phyloP scores from a whole-genome alignment of 345 rosid species.

The Brassica juncea region DNA sequence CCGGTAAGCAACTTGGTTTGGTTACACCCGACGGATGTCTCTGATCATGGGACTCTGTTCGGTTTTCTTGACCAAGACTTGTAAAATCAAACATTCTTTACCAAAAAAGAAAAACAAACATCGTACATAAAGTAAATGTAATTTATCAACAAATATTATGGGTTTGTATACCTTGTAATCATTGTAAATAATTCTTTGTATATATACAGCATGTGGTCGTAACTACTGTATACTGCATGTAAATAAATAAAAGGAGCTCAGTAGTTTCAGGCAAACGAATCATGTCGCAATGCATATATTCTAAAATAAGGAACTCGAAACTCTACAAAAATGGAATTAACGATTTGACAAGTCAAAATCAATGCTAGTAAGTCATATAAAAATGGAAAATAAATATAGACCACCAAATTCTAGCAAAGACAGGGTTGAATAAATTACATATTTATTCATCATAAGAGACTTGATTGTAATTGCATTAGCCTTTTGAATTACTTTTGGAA shows the following conservation, averaged over 20 bases:
- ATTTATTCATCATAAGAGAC: too few species aligned
- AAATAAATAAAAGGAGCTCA: not conserved
- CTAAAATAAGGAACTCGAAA: not conserved
- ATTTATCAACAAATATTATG: not conserved
- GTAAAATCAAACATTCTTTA: not conserved
- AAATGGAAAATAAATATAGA: not conserved
- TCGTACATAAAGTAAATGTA: not conserved
- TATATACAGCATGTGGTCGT: not conserved
- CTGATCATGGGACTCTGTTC: conserved; percentile 1
- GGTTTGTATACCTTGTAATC: not conserved
- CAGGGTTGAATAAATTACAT: too few species aligned
- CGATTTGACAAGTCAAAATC: not conserved
- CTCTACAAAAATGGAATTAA: not conserved
- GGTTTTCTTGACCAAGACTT: conserved; percentile 7
- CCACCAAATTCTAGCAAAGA: too few species aligned
- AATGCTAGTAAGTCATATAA: not conserved
- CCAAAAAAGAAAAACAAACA: too few species aligned
- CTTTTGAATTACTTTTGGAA: too few species aligned
- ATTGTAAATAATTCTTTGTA: conserved; percentile 16
- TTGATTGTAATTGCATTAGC: too few species aligned
- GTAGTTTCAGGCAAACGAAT: not conserved
- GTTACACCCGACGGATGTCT: conserved; percentile 37
- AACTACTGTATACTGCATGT: not conserved
- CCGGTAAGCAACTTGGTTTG: conserved; percentile 35
- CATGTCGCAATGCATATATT: not conserved